Evolutionary conservation across 2,329 filamentous ascomycete species (phyloP).

Genomic region (Monosporascus sp.): DNA sequence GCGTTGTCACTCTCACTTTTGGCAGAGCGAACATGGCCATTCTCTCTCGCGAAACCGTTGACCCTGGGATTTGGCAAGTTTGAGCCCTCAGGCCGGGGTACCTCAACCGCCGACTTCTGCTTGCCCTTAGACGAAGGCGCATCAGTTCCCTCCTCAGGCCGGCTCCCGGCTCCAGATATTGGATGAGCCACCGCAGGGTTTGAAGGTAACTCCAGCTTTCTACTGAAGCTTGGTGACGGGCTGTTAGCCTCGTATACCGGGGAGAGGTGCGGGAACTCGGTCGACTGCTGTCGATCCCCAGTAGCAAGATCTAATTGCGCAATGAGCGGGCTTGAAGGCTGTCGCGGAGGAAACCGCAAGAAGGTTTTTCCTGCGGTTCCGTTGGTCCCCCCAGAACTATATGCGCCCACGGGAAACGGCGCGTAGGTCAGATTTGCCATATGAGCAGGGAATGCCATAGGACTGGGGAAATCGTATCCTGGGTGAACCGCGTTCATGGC

Average conservation of each 20-base stretch:
- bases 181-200: slow-evolving; percentile 15
- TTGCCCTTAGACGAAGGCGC: slow-evolving; percentile 16
- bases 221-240: slow-evolving; percentile 58
- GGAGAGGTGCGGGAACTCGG: slow-evolving; percentile 54
- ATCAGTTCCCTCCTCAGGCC: slow-evolving; percentile 15
- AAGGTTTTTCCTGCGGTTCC: slow-evolving; percentile 7
- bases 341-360: slow-evolving; percentile 29
- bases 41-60: slow-evolving; percentile 38
- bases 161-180: slow-evolving; percentile 6
- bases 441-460: slow-evolving; percentile 24
- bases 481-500: slow-evolving; percentile 6
- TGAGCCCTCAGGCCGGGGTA: slow-evolving; percentile 15
- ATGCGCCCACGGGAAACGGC: slow-evolving; percentile 15
- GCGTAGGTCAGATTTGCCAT: slow-evolving; percentile 9
- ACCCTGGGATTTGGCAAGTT: slow-evolving; percentile 24
- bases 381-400: slow-evolving; percentile 7
- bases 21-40: slow-evolving; percentile 47
- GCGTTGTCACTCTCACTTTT: slow-evolving; percentile 47
- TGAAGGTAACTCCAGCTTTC: slow-evolving; percentile 43
- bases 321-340: slow-evolving; percentile 43
- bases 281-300: slow-evolving; percentile 34
- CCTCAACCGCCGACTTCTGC: slow-evolving; percentile 21
- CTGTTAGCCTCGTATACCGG: slow-evolving; percentile 71
- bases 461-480: slow-evolving; percentile 16
- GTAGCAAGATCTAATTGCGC: slow-evolving; percentile 52